Percentiles rank a stretch among this genome's conserved stretches.
Conservation (phyloP, 139 green algal species). For the Limnomonas spitsbergensis region DNA sequence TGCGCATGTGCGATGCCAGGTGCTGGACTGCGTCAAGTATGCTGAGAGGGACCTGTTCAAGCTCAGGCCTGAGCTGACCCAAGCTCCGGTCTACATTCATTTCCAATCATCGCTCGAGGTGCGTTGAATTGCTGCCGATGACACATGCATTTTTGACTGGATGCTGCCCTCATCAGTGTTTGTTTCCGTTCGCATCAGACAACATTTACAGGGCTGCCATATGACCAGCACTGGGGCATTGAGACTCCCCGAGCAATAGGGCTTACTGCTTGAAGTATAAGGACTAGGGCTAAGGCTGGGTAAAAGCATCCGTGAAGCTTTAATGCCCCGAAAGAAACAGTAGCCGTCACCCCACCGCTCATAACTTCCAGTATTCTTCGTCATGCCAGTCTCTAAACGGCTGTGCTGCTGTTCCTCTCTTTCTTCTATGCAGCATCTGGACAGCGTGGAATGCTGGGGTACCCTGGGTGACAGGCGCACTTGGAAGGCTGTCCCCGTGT, state of each 20-base stretch:
- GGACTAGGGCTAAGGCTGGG: neutral
- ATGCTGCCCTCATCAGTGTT: neutral
- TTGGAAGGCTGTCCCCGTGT: constrained; percentile 54
- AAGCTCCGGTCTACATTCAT: constrained; percentile 72
- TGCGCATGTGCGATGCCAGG: no score
- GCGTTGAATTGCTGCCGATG: neutral
- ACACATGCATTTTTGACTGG: neutral
- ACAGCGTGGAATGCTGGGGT: constrained; percentile 69
- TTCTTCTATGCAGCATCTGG: constrained; percentile 25
- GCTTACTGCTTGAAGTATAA: neutral
- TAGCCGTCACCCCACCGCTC: no score
- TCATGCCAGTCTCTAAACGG: no score
- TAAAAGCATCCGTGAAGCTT: no score
- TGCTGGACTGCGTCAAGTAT: constrained; percentile 76
- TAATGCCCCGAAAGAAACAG: no score
- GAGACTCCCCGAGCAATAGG: no score
- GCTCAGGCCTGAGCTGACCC: constrained; percentile 34
- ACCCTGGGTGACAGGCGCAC: constrained; percentile 48
- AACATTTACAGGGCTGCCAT: no score
- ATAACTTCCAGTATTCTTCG: no score
- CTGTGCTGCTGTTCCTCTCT: no score
- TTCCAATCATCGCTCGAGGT: constrained; percentile 64
- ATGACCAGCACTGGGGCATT: no score
- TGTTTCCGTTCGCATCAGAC: no score
- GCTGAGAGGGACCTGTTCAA: constrained; percentile 65